Conservation (phyloP, 139 green algal genomes). For the Chlamydomonas schloesseri region DNA sequence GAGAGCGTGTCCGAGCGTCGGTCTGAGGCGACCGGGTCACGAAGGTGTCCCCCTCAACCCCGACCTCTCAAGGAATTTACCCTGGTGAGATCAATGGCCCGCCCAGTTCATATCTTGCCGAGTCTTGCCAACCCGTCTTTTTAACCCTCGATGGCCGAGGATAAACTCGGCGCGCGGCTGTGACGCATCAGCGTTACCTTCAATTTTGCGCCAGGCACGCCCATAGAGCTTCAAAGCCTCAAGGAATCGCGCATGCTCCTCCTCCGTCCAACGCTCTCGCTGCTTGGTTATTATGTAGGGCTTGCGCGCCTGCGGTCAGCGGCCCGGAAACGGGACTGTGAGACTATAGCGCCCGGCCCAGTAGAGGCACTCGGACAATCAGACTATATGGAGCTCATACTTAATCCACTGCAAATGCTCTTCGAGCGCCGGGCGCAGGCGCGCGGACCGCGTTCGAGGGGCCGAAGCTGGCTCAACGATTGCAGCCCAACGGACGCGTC, state of each 20-base stretch:
- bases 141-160: no score
- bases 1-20: background rate
- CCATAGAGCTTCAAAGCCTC: conserved; percentile 88
- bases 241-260: conserved; percentile 92
- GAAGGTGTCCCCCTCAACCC: background rate
- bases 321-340: background rate
- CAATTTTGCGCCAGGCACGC: conserved; percentile 65
- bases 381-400: no score
- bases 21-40: background rate
- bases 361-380: no score
- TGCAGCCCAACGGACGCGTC: background rate
- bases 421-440: background rate
- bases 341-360: background rate
- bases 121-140: no score
- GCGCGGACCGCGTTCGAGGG: background rate
- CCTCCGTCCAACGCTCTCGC: conserved; percentile 88
- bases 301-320: conserved; percentile 70
- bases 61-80: no score
- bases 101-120: no score
- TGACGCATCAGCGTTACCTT: conserved; percentile 36
- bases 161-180: no score
- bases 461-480: background rate
- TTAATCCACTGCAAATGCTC: background rate
- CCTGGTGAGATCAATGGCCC: no score
- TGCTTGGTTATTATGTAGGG: conserved; percentile 88